Conservation (phyloP, 1,139 yeast genomes). For the Hemisphaericaspora xylofermentans region DNA sequence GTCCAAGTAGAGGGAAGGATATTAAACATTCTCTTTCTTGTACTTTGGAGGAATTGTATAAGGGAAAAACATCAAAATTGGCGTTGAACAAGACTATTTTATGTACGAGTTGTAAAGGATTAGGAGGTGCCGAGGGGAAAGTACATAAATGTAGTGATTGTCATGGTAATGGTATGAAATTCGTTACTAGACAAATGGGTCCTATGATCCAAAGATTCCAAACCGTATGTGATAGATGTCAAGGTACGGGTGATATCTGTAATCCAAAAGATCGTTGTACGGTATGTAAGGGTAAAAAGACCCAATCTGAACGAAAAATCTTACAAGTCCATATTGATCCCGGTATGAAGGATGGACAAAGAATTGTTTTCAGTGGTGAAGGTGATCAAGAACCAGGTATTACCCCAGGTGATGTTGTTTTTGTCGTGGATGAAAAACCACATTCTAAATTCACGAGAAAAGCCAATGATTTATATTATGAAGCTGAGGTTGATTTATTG, state of each 20-base stretch:
- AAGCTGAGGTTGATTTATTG: conserved; percentile 84
- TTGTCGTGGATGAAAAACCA: conserved; percentile 85
- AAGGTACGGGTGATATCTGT: conserved; percentile 88
- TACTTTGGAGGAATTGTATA: conserved; percentile 88
- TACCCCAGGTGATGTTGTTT: conserved; percentile 95
- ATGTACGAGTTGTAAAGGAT: conserved; percentile 88
- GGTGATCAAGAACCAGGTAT: conserved; percentile 97
- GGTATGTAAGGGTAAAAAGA: conserved; percentile 86
- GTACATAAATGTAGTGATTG: conserved; percentile 86
- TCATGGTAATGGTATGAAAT: conserved; percentile 87
- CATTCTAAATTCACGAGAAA: conserved; percentile 81
- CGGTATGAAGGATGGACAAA: conserved; percentile 96
- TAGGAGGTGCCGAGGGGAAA: conserved; percentile 92
- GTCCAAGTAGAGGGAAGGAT: conserved; percentile 88
- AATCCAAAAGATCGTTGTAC: conserved; percentile 89
- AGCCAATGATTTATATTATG: conserved; percentile 84
- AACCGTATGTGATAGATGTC: conserved; percentile 89
- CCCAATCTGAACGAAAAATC: conserved; percentile 83
- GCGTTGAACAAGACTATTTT: conserved; percentile 89
- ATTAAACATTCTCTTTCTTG: conserved; percentile 86
- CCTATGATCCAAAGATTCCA: conserved; percentile 99
- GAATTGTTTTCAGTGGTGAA: conserved; percentile 87
- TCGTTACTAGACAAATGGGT: conserved; percentile 98
- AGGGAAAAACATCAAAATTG: conserved; percentile 91
- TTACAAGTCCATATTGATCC: conserved; percentile 93